Base-by-base conservation (phyloP, 2,329 filamentous ascomycete genomes). In the Amylocarpus encephaloides region DNA sequence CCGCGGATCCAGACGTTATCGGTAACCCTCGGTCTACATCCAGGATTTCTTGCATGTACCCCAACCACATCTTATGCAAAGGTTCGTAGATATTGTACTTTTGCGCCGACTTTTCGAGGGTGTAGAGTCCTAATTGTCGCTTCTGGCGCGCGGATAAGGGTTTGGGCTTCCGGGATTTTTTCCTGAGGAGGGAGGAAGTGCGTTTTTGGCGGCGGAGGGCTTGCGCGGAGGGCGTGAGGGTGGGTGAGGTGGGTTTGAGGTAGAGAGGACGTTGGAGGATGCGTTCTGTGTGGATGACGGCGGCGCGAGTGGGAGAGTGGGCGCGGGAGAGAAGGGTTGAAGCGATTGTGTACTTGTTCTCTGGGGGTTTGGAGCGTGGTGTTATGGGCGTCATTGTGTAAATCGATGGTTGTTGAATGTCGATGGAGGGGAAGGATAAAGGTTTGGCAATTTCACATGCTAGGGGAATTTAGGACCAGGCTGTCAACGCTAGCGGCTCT, bases 141-240 rank as follows among this genome's bases (percentile, higher is more conserved):
- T 91, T 89, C 64, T 93, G 79, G 18, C 84, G 81, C 1, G 90
- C 85, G 0, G 89, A 92, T 0, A 98, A 74, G 0, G 91, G 90
- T 58, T 69, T 81, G 36, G 73, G 85, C 59, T 69, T 82, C 59
- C 62, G 68, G 46, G n/a, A n/a, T n/a, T 71, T 70, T 49, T 72
- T 74, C 26, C 70, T 67, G 46, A 49, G 58, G 22, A 48, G 67
- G 32, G 71, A 64, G 4, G 73, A 73, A 63, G 71, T 62, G 13
- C 46, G 59, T 3, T 54, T 39, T 6, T 48, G 64, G 19, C 61
- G 59, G 32, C 62, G 64, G 7, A 66, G 77, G 35, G 71, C 71
- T n/a, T 76, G 72, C 54, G 84, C 81, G 16, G 78, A 77, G 61
- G 81, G 78, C 35, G 46, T 46, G 18, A 63, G 76, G 59, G 62